phyloP scores from a whole-genome alignment of 2,329 filamentous ascomycete species.

The Colletotrichum orchidophilum region DNA sequence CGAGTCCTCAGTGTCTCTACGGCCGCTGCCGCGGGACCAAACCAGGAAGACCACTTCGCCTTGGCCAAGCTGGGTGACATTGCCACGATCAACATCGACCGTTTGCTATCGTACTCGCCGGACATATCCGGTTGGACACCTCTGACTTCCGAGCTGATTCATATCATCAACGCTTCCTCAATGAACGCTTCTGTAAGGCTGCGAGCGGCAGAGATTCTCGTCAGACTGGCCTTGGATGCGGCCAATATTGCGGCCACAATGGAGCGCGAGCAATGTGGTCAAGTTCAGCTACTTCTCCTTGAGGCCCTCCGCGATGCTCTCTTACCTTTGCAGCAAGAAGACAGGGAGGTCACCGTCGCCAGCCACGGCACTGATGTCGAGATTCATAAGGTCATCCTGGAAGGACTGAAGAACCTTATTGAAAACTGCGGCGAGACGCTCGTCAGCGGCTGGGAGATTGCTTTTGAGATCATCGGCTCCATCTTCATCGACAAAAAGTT shows the following conservation, averaged over 20 bases:
- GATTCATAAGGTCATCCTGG: conserved; percentile 82
- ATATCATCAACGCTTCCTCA: conserved; percentile 56
- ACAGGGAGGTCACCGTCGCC: conserved; percentile 63
- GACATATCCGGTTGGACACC: conserved; percentile 79
- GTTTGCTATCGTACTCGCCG: conserved; percentile 74
- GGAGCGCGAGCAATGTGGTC: conserved; percentile 59
- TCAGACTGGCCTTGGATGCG: conserved; percentile 65
- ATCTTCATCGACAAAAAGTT: conserved; percentile 69
- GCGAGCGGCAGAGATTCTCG: conserved; percentile 72
- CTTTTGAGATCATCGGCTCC: conserved; percentile 85
- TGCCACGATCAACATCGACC: conserved; percentile 77
- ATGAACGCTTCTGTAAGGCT: conserved; percentile 63
- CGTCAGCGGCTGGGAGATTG: conserved; percentile 83
- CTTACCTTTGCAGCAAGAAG: conserved; percentile 62
- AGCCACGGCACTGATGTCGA: conserved; percentile 75
- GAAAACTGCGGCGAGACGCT: conserved; percentile 90
- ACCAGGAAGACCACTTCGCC: conserved; percentile 73
- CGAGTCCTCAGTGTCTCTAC: conserved; percentile 59
- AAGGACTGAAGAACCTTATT: conserved; percentile 82
- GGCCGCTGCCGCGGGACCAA: conserved; percentile 56
- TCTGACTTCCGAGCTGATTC: conserved; percentile 66
- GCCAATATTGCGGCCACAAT: conserved; percentile 65
- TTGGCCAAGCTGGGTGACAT: conserved; percentile 79
- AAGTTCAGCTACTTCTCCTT: conserved; percentile 78
- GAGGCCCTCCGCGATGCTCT: conserved; percentile 72